phyloP scores from a whole-genome alignment of 73 alveolate genomes.

The Paramecium primaurelia region DNA sequence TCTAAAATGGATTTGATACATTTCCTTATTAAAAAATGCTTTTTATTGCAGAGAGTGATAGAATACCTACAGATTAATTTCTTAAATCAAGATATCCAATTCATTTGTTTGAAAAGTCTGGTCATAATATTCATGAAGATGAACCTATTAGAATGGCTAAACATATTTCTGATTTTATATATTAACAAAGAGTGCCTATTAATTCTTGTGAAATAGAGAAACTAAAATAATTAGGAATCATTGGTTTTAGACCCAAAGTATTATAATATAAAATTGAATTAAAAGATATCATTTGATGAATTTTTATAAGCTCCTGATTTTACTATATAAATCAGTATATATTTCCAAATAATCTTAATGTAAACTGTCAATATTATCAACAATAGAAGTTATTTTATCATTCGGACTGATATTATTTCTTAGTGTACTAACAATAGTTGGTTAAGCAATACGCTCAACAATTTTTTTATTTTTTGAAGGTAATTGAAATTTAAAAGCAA shows the following conservation, averaged over 20 bases:
- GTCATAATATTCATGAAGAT: not conserved
- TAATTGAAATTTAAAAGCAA: not conserved
- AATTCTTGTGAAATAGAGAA: not conserved
- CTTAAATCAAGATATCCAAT: not conserved
- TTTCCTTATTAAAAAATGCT: not conserved
- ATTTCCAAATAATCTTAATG: slow-evolving; percentile 7
- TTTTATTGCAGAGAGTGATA: not conserved
- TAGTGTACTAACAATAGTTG: not conserved
- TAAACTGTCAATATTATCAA: not conserved
- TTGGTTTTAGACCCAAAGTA: not conserved
- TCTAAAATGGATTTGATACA: not conserved
- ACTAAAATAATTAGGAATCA: not conserved
- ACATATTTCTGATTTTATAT: not conserved
- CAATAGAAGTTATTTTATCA: not conserved
- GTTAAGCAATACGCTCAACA: slow-evolving; percentile 1
- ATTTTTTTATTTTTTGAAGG: not conserved
- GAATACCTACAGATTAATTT: not conserved
- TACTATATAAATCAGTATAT: slow-evolving; percentile 6
- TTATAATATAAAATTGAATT: not conserved
- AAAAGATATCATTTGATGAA: not conserved
- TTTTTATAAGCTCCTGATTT: not conserved
- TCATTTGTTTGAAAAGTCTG: not conserved
- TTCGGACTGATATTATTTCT: not conserved
- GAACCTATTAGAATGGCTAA: not conserved
- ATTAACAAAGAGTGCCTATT: not conserved